Conservation (phyloP, 1,139 yeast species). For the Nakaseomyces uthaithaninus region DNA sequence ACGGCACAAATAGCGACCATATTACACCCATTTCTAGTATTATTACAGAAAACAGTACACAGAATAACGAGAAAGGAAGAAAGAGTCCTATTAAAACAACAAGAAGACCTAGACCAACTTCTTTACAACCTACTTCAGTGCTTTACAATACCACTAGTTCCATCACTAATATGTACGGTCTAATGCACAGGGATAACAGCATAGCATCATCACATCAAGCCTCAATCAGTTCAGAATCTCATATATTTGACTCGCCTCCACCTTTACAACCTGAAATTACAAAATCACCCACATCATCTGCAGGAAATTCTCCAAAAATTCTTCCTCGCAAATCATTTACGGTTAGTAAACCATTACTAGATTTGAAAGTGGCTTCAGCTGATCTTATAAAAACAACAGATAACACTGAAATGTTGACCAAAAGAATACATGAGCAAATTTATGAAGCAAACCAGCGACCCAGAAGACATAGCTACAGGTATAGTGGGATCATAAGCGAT, state of each 20-base stretch:
- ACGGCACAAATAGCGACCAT: neutral
- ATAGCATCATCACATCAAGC: conserved; percentile 11
- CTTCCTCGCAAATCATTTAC: conserved; percentile 21
- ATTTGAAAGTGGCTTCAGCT: conserved; percentile 32
- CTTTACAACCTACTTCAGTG: conserved; percentile 53
- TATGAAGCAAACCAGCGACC: conserved; percentile 17
- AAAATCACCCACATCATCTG: conserved; percentile 12
- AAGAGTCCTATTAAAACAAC: no score
- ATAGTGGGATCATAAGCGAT: conserved; percentile 16
- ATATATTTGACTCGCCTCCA: conserved; percentile 13
- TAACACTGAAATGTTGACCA: conserved; percentile 17
- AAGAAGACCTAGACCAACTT: conserved; percentile 66
- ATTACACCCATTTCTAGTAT: neutral
- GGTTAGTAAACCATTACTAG: conserved; percentile 32
- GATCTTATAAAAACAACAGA: conserved; percentile 30
- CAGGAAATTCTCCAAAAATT: conserved; percentile 20
- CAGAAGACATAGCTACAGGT: conserved; percentile 17
- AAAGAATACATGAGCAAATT: conserved; percentile 21
- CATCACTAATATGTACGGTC: conserved; percentile 41
- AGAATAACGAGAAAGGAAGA: no score
- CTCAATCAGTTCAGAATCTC: conserved; percentile 3
- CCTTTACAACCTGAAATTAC: conserved; percentile 13
- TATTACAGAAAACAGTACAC: neutral
- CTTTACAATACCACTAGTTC: neutral
- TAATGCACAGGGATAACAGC: conserved; percentile 4